A percentile compares a stretch with the other conserved stretches of the same genome.
phyloP scores from a whole-genome alignment of 306 rosid genomes.

The Citrullus amarus region DNA sequence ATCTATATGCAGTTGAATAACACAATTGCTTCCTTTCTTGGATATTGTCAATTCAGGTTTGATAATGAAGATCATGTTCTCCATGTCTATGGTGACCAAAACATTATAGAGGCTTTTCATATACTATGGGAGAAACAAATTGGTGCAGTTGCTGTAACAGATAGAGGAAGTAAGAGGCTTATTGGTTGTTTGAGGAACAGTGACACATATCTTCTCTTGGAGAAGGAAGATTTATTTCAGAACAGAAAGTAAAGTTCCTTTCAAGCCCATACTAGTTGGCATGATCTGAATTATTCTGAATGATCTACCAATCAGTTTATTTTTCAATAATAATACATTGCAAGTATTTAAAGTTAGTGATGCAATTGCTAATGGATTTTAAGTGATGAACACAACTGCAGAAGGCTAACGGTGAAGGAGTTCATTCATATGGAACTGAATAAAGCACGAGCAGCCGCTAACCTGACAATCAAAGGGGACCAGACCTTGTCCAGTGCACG shows the following conservation, averaged over 20 bases:
- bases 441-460: slow-evolving; percentile 6
- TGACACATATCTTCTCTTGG: slow-evolving; percentile 32
- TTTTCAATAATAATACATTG: not conserved
- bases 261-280: not conserved
- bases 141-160: slow-evolving; percentile 34
- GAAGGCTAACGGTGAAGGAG: slow-evolving; percentile 30
- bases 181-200: slow-evolving; percentile 41
- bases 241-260: slow-evolving; percentile 26
- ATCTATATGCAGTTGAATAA: not conserved
- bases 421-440: slow-evolving; percentile 31
- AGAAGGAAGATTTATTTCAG: slow-evolving; percentile 26
- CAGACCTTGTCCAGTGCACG: slow-evolving; percentile 17
- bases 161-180: slow-evolving; percentile 32
- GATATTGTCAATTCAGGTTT: slow-evolving; percentile 24
- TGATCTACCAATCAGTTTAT: not conserved
- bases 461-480: slow-evolving; percentile 11
- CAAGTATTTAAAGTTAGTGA: not conserved
- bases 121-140: slow-evolving; percentile 28
- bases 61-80: slow-evolving; percentile 33
- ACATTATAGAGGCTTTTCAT: slow-evolving; percentile 39
- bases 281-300: not conserved
- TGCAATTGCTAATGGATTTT: not conserved
- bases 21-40: not conserved
- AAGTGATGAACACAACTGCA: slow-evolving; percentile 9
- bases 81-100: slow-evolving; percentile 41